phyloP scores from a whole-genome alignment of 2,329 filamentous ascomycete species.

The Alternaria viburni region DNA sequence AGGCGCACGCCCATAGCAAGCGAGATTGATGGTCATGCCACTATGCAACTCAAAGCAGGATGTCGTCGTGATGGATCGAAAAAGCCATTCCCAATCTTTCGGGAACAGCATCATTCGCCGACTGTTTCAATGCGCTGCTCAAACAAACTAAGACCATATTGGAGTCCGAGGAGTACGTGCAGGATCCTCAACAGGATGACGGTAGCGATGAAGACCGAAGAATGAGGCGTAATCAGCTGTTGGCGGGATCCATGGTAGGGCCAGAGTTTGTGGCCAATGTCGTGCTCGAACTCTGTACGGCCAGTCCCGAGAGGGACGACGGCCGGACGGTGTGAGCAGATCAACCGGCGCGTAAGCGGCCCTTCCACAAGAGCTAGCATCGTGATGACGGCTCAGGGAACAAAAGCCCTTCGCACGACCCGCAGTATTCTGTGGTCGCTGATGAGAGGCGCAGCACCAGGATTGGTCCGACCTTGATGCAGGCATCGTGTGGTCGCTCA shows the following conservation, averaged over 20 bases:
- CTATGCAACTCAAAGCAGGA: conserved; percentile 2
- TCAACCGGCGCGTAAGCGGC: conserved; percentile 48
- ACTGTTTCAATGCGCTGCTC: conserved; percentile 6
- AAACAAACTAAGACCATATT: conserved; percentile 2
- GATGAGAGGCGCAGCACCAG: conserved; percentile 3
- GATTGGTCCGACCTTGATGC: conserved; percentile 18
- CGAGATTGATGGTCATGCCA: conserved; percentile 14
- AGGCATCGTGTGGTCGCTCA: conserved; percentile 17
- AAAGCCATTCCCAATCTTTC: conserved; percentile 1
- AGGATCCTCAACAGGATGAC: conserved; percentile 1
- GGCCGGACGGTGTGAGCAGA: conserved; percentile 38
- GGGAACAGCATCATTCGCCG: conserved; percentile 6
- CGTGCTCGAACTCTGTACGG: conserved; percentile 35
- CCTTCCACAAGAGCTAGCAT: conserved; percentile 29
- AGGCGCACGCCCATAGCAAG: conserved; percentile 24
- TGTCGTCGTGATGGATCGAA: conserved; percentile 1
- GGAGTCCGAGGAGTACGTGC: conserved; percentile 2
- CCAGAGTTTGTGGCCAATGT: conserved; percentile 31
- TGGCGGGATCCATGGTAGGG: conserved; percentile 22
- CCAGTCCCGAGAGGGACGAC: conserved; percentile 43
- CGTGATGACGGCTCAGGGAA: conserved; percentile 29
- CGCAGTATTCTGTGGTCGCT: neutral
- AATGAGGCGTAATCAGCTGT: conserved; percentile 35
- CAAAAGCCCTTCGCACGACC: conserved; percentile 9
- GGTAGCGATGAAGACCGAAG: conserved; percentile 29